These are phyloP conservation scores for Exserohilum rostratum DNA, from an alignment of 2,329 filamentous ascomycete genomes.

Conservation along the genomic window DNA sequence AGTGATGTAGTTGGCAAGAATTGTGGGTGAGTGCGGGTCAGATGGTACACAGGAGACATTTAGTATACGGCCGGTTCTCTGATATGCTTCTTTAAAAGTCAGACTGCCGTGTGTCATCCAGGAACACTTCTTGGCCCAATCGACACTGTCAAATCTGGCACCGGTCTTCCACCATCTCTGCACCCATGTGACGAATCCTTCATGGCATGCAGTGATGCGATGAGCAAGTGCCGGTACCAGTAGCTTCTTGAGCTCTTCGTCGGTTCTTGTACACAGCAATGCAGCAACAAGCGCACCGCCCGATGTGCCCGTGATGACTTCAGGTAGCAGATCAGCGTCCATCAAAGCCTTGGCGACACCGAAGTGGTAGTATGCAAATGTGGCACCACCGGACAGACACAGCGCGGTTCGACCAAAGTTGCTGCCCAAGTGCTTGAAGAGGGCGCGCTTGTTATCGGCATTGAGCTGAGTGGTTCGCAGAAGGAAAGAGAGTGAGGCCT, in stretches of 20 bases:
- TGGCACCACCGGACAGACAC: conserved; percentile 90
- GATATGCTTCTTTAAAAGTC: conserved; percentile 94
- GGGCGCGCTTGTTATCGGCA: conserved; percentile 73
- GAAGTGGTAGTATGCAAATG: conserved; percentile 96
- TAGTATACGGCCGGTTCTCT: conserved; percentile 89
- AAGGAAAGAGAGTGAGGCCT: conserved; percentile 71
- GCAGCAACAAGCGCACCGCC: conserved; percentile 90
- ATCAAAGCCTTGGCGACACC: conserved; percentile 89
- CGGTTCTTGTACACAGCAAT: conserved; percentile 84
- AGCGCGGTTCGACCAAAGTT: conserved; percentile 93
- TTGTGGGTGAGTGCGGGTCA: conserved; percentile 89
- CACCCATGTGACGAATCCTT: conserved; percentile 76
- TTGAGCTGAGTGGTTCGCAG: conserved; percentile 70
- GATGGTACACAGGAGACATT: conserved; percentile 97
- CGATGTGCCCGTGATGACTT: conserved; percentile 95
- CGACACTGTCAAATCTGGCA: conserved; percentile 89
- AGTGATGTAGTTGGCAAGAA: conserved; percentile 93
- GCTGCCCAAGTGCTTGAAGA: conserved; percentile 87
- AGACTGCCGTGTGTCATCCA: conserved; percentile 93
- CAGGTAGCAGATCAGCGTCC: conserved; percentile 82
- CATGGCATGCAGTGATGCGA: conserved; percentile 83
- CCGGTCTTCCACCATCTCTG: conserved; percentile 90
- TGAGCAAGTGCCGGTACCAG: conserved; percentile 85
- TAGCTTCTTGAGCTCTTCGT: conserved; percentile 85
- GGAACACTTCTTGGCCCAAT: conserved; percentile 82